A percentile compares a stretch with the other conserved stretches of the same genome.
phyloP scores from a whole-genome alignment of 805 yeast species.

The Myxozyma vanderwaltii region DNA sequence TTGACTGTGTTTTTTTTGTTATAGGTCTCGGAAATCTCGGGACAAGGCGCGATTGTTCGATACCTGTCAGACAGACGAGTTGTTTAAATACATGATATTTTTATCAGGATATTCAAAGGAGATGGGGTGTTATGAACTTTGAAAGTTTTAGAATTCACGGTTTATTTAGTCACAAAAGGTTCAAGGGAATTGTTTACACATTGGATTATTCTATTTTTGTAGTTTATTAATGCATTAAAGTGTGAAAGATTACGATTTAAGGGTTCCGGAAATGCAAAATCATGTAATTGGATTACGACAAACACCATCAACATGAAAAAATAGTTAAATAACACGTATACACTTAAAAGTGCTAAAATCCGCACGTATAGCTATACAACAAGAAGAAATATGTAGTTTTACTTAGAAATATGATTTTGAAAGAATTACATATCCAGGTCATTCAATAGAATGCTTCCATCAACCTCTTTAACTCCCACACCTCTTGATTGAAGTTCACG shows the following conservation, averaged over 20 bases:
- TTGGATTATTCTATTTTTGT: too few relatives aligned
- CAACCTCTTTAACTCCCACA: constrained; percentile 20
- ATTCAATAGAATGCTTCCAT: constrained; percentile 13
- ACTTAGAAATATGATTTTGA: too few relatives aligned
- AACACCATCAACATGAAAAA: neutral
- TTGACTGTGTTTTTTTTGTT: neutral
- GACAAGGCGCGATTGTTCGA: constrained; percentile 86
- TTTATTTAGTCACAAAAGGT: too few relatives aligned
- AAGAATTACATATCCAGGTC: constrained; percentile 4
- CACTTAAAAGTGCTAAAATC: too few relatives aligned
- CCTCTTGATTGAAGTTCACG: constrained; percentile 17
- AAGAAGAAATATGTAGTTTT: too few relatives aligned
- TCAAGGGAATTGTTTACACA: too few relatives aligned
- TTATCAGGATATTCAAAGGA: neutral
- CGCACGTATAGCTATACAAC: too few relatives aligned
- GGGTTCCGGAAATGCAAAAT: too few relatives aligned
- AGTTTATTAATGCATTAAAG: too few relatives aligned
- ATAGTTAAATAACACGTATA: neutral
- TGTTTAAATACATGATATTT: constrained; percentile 49
- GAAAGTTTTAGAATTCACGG: too few relatives aligned
- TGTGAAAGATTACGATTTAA: too few relatives aligned
- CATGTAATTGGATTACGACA: neutral
- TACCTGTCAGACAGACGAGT: constrained; percentile 84
- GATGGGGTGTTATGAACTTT: neutral
- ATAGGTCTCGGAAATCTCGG: constrained; percentile 69